Evolutionary conservation across 176 grass and related monocot species (phyloP).

Genomic region (Oryza officinalis): DNA sequence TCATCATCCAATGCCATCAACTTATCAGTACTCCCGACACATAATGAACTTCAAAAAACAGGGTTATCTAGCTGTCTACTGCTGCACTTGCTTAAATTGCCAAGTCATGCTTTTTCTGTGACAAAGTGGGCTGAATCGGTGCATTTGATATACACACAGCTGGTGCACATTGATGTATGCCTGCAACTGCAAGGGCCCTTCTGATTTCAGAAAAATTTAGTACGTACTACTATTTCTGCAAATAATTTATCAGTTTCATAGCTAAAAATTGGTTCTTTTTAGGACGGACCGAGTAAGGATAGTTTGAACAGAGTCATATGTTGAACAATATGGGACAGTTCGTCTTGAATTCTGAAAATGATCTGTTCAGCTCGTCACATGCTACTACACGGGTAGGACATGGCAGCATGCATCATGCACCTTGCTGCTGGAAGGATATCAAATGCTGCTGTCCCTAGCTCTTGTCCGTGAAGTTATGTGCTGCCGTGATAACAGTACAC

Average conservation of each 20-base stretch:
- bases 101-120: background rate
- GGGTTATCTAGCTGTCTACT: background rate
- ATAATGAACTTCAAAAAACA: background rate
- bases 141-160: background rate
- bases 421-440: background rate
- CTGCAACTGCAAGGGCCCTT: background rate
- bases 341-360: background rate
- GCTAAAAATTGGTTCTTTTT: too few relatives aligned
- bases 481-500: background rate
- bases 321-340: background rate
- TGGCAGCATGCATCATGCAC: background rate
- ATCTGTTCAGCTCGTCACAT: conserved; percentile 17
- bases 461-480: background rate
- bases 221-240: background rate
- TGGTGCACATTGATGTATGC: background rate
- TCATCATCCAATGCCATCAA: conserved; percentile 9
- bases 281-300: too few relatives aligned
- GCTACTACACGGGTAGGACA: background rate
- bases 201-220: background rate
- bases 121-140: conserved; percentile 10
- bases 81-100: background rate
- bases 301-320: background rate
- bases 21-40: background rate
- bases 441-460: background rate
- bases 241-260: background rate